Evolutionary conservation across 1,139 yeast species (phyloP).

Genomic region (Protomyces pachydermus): DNA sequence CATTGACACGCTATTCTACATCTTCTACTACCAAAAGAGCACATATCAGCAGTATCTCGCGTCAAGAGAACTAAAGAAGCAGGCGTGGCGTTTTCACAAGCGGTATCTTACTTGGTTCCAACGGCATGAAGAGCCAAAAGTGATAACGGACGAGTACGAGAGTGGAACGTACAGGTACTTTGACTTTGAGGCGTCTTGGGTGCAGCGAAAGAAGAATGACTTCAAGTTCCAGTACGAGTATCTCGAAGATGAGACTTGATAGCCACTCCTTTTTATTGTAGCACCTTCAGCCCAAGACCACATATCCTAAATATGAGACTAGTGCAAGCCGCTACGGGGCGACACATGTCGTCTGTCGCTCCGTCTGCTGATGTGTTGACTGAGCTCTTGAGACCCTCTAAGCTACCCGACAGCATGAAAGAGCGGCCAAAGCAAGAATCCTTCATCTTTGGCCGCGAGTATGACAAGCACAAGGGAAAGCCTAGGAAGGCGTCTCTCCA

Average conservation of each 20-base stretch:
- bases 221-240: conserved; percentile 53
- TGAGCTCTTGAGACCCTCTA: neutral
- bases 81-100: conserved; percentile 86
- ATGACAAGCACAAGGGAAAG: neutral
- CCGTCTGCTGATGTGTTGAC: neutral
- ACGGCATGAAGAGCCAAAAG: conserved; percentile 55
- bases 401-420: neutral
- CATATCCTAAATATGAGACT: no score
- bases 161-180: conserved; percentile 70
- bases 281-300: no score
- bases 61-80: conserved; percentile 69
- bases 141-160: conserved; percentile 45
- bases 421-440: neutral
- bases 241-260: conserved; percentile 42
- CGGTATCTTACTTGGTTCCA: conserved; percentile 80
- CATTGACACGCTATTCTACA: conserved; percentile 82
- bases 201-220: conserved; percentile 69
- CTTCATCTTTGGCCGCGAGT: neutral
- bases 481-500: neutral
- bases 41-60: conserved; percentile 66
- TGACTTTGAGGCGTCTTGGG: conserved; percentile 82
- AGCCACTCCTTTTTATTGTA: neutral
- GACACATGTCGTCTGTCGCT: neutral
- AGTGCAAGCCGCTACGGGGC: no score
- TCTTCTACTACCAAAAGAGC: conserved; percentile 76